Evolutionary conservation across 345 rosid genomes (phyloP).

Genomic region (Geranium rotundifolium): DNA sequence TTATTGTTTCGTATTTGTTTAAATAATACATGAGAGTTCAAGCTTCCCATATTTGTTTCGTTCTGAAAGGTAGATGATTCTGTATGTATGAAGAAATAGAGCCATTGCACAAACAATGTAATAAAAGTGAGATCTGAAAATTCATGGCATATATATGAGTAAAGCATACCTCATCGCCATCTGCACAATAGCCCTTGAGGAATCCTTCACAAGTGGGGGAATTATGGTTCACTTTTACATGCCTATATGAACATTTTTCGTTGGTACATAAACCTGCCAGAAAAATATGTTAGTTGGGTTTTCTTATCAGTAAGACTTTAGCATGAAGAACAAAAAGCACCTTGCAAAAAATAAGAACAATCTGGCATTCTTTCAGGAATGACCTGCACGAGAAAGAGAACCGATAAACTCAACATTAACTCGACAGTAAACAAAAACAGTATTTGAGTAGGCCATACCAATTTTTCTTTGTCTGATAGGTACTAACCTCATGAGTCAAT

Average conservation of each 20-base stretch:
- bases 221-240: slow-evolving; percentile 82
- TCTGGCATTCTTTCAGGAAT: slow-evolving; percentile 98
- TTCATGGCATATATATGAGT: slow-evolving; percentile 6
- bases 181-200: slow-evolving; percentile 83
- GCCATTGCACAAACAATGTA: neutral
- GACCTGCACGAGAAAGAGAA: slow-evolving; percentile 44
- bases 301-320: neutral
- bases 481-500: slow-evolving; percentile 83
- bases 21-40: too few species aligned
- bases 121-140: neutral
- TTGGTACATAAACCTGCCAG: slow-evolving; percentile 83
- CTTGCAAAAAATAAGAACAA: slow-evolving; percentile 90
- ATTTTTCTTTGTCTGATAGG: slow-evolving; percentile 10
- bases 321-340: slow-evolving; percentile 22
- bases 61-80: neutral
- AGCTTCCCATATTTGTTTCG: neutral
- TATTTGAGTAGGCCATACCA: slow-evolving; percentile 4
- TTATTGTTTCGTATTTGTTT: too few species aligned
- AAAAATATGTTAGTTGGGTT: slow-evolving; percentile 11
- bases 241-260: slow-evolving; percentile 70
- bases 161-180: slow-evolving; percentile 71
- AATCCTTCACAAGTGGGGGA: slow-evolving; percentile 74
- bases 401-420: slow-evolving; percentile 9
- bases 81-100: neutral
- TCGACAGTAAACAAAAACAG: neutral